These are phyloP conservation scores for Amanita jacksonii DNA, from an alignment of 768 basidiomycete species.

Conservation along the genomic window DNA sequence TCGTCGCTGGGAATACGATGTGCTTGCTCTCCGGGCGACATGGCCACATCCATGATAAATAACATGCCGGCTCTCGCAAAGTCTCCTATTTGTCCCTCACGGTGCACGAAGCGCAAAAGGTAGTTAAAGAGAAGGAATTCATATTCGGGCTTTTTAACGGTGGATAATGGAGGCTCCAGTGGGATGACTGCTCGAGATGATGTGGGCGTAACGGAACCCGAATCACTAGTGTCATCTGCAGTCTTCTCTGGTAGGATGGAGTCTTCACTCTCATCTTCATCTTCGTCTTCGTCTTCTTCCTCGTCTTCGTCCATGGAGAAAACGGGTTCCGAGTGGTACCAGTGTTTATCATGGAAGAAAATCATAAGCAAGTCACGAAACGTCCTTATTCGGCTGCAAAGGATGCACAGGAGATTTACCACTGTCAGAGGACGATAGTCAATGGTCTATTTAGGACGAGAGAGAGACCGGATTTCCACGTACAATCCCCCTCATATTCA, in stretches of 20 bases:
- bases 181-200: slow-evolving; percentile 51
- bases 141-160: slow-evolving; percentile 69
- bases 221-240: slow-evolving; percentile 14
- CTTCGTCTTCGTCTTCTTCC: slow-evolving; percentile 54
- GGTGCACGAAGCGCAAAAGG: slow-evolving; percentile 87
- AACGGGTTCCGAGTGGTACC: slow-evolving; percentile 69
- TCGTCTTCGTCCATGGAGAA: slow-evolving; percentile 72
- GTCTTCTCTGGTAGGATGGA: slow-evolving; percentile 17
- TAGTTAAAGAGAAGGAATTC: slow-evolving; percentile 96
- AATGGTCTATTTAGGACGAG: neutral
- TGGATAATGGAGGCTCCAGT: slow-evolving; percentile 34
- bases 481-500: slow-evolving; percentile 83
- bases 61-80: slow-evolving; percentile 86
- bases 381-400: slow-evolving; percentile 88
- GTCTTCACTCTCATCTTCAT: slow-evolving; percentile 32
- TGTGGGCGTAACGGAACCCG: slow-evolving; percentile 39
- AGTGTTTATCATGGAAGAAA: slow-evolving; percentile 93
- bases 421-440: slow-evolving; percentile 35
- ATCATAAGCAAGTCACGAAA: slow-evolving; percentile 89
- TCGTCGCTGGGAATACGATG: slow-evolving; percentile 31
- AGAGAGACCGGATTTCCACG: slow-evolving; percentile 22
- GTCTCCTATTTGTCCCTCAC: slow-evolving; percentile 90
- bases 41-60: slow-evolving; percentile 94
- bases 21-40: slow-evolving; percentile 60
- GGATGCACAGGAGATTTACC: slow-evolving; percentile 83